Evolutionary conservation across 1,284 basidiomycete species (phyloP).

Genomic region (Naganishia sp.): DNA sequence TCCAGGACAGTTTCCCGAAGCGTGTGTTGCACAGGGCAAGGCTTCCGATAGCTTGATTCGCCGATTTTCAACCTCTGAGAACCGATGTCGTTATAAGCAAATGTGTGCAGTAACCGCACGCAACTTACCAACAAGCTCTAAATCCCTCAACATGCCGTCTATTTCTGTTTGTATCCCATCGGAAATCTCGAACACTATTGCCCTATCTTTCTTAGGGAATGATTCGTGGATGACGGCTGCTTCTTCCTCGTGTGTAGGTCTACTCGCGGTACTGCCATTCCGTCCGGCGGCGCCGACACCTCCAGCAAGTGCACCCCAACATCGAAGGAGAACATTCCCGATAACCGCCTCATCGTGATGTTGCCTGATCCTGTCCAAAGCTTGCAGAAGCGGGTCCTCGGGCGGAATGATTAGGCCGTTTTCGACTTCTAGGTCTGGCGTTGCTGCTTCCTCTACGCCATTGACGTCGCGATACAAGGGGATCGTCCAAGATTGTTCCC

Average conservation of each 20-base stretch:
- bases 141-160: neutral
- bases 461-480: slow-evolving; percentile 2
- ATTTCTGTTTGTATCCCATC: slow-evolving; percentile 13
- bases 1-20: neutral
- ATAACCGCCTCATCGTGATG: slow-evolving; percentile 5
- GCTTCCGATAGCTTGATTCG: slow-evolving; percentile 6
- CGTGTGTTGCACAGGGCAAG: neutral
- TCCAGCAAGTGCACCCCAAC: slow-evolving; percentile 7
- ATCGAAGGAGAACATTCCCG: slow-evolving; percentile 1
- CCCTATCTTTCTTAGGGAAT: neutral
- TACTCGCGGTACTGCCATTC: neutral
- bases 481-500: slow-evolving; percentile 1
- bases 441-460: neutral
- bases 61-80: neutral
- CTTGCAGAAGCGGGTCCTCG: slow-evolving; percentile 7
- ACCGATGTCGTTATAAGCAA: neutral
- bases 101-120: neutral
- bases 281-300: neutral
- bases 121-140: slow-evolving; percentile 11
- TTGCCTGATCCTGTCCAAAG: neutral
- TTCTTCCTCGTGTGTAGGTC: neutral
- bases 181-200: slow-evolving; percentile 10
- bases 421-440: neutral
- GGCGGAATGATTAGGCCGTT: slow-evolving; percentile 4
- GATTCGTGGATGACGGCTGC: neutral